A percentile compares a stretch with the other conserved stretches of the same genome.
phyloP scores from a whole-genome alignment of 169 alveolate species.

The Plasmodium sp. region DNA sequence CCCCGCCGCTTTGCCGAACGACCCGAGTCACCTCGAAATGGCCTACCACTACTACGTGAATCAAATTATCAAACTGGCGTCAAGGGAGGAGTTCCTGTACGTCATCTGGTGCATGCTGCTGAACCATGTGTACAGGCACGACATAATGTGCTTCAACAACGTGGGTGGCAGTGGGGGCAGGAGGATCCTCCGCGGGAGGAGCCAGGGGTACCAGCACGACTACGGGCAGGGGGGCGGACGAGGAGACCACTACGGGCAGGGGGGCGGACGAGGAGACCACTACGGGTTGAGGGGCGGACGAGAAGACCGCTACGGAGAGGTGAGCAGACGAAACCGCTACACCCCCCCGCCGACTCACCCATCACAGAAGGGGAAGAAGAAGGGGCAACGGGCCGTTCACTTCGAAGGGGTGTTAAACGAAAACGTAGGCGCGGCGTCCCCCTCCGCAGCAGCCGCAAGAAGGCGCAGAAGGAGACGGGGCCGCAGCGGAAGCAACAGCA shows the following conservation, averaged over 20 bases:
- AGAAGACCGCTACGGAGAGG: neutral
- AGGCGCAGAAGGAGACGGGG: neutral
- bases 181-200: neutral
- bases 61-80: constrained; percentile 16
- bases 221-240: too few relatives aligned
- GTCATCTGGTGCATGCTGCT: constrained; percentile 50
- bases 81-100: constrained; percentile 50
- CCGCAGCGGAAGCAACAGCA: neutral
- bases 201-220: neutral
- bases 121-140: constrained; percentile 45
- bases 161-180: neutral
- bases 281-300: neutral
- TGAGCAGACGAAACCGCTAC: neutral
- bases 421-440: neutral
- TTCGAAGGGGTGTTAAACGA: neutral
- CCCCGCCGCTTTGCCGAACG: neutral
- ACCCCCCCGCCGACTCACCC: neutral
- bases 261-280: neutral
- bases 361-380: neutral
- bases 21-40: constrained; percentile 13
- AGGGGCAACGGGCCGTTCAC: neutral
- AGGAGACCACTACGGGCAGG: neutral
- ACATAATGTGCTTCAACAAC: constrained; percentile 36
- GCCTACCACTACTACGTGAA: constrained; percentile 34
- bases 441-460: neutral